These are phyloP conservation scores for Chiua virens DNA, from an alignment of 768 basidiomycete species.

Conservation along the genomic window DNA sequence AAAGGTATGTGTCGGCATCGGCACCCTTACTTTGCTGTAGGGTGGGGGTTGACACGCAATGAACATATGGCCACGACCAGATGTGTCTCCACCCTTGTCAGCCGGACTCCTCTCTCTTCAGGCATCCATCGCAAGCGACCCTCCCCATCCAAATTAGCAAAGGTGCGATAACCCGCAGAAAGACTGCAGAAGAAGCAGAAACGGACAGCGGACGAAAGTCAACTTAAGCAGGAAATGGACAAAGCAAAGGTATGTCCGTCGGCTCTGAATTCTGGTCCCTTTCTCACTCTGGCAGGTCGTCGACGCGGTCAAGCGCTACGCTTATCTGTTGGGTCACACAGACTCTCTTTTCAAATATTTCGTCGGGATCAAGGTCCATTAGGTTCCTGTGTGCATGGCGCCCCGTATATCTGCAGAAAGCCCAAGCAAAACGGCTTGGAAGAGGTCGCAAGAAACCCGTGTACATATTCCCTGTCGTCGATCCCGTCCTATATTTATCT, in stretches of 20 bases:
- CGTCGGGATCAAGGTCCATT: conserved; percentile 86
- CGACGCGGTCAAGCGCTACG: no score
- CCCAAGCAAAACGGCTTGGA: conserved; percentile 83
- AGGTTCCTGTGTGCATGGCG: not conserved
- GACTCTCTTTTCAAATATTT: conserved; percentile 99
- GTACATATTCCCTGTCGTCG: conserved; percentile 41
- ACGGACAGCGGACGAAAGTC: conserved; percentile 68
- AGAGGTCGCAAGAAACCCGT: conserved; percentile 80
- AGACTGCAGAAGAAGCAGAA: conserved; percentile 48
- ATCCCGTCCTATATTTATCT: conserved; percentile 1
- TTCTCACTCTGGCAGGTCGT: no score
- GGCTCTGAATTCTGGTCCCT: no score
- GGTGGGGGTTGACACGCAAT: no score
- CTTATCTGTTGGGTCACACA: conserved; percentile 96
- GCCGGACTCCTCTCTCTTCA: conserved; percentile 4
- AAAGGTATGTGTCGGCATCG: no score
- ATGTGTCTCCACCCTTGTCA: conserved; percentile 15
- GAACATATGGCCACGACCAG: no score
- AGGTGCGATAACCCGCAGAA: conserved; percentile 38
- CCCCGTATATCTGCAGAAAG: conserved; percentile 48
- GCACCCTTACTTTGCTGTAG: no score
- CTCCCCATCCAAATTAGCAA: conserved; percentile 33
- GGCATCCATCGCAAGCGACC: conserved; percentile 23
- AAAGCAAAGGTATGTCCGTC: no score
- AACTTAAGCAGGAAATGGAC: conserved; percentile 80